Conservation (phyloP, 2,329 filamentous ascomycete genomes). For the Waltergamsia citrina region DNA sequence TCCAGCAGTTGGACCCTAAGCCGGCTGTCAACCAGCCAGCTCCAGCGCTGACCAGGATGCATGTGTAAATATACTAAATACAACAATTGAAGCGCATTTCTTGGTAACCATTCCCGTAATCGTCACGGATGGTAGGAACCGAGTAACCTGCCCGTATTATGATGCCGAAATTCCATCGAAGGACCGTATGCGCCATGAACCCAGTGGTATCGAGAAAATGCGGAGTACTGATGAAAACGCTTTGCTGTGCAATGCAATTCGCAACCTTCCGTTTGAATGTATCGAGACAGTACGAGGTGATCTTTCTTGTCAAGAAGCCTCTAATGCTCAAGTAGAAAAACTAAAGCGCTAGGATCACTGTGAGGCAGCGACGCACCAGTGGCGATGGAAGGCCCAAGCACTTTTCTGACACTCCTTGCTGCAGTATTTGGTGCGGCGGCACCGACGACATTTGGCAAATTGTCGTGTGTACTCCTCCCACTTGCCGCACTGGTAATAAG, state of each 20-base stretch:
- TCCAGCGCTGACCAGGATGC: no score
- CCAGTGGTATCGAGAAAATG: conserved; percentile 34
- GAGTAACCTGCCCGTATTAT: background rate
- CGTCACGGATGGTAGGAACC: background rate
- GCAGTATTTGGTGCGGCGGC: conserved; percentile 96
- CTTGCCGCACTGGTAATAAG: conserved; percentile 95
- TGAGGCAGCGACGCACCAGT: conserved; percentile 83
- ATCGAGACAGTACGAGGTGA: background rate
- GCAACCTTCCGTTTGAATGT: background rate
- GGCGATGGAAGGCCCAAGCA: conserved; percentile 95
- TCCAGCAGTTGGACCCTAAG: no score
- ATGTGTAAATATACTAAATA: conserved; percentile 2
- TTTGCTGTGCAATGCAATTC: conserved; percentile 30
- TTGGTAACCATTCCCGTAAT: no score
- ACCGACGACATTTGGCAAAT: conserved; percentile 95
- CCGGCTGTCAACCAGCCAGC: no score
- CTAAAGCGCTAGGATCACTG: background rate
- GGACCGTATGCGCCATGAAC: conserved; percentile 5
- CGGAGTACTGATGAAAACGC: conserved; percentile 30
- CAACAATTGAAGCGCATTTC: background rate
- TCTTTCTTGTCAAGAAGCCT: background rate
- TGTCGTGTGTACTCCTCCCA: conserved; percentile 97
- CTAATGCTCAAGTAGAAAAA: no score
- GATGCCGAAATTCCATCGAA: conserved; percentile 2
- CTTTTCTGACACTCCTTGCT: conserved; percentile 99